Evolutionary conservation across 1,284 basidiomycete genomes (phyloP).

Genomic region (Ceratobasidium papillatum): DNA sequence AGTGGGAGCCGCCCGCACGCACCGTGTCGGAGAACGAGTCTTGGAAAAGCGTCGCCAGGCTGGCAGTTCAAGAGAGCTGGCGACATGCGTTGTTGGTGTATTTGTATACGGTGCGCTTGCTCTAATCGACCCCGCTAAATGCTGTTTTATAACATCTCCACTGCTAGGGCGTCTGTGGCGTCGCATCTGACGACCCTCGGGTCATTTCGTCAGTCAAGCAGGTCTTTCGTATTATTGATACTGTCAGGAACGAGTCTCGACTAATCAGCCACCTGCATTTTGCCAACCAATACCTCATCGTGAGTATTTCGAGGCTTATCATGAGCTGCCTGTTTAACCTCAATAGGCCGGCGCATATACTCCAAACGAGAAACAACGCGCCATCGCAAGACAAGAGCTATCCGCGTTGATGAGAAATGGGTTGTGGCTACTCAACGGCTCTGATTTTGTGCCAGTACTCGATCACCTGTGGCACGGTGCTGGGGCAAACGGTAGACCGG

Average conservation of each 20-base stretch:
- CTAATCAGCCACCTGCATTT: neutral
- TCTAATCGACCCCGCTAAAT: neutral
- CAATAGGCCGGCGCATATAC: constrained; percentile 6
- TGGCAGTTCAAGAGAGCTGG: constrained; percentile 21
- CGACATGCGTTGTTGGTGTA: constrained; percentile 3
- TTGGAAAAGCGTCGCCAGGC: neutral
- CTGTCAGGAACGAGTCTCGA: neutral
- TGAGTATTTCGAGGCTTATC: neutral
- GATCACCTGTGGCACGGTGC: constrained; percentile 28
- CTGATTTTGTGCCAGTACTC: constrained; percentile 10
- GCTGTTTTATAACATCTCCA: neutral
- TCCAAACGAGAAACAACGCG: neutral
- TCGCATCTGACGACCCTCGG: neutral
- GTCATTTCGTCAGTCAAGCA: neutral
- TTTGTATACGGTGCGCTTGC: constrained; percentile 9
- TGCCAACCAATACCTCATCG: constrained; percentile 9
- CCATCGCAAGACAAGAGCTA: neutral
- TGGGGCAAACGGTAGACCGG: constrained; percentile 6
- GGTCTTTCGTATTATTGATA: neutral
- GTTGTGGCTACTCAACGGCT: neutral
- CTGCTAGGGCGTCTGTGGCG: neutral
- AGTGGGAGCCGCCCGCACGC: neutral
- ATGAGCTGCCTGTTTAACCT: neutral
- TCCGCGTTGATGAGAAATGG: neutral
- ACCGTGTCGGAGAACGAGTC: neutral